Evolutionary conservation across 2,329 filamentous ascomycete genomes (phyloP).

Genomic region (Aschersonia sp.): DNA sequence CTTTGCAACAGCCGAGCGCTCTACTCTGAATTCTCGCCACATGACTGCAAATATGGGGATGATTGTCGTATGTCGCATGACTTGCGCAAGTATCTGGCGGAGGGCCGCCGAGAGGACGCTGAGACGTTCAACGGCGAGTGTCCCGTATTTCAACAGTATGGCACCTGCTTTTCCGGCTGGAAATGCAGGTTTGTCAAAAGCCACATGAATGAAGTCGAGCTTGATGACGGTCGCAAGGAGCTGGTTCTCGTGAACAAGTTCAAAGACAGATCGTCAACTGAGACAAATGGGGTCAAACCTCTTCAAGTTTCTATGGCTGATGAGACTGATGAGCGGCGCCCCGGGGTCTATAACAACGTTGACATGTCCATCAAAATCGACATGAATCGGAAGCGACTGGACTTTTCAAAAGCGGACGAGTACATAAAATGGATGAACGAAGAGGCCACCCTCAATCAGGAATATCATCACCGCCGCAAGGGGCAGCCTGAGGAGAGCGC

Average conservation of each 20-base stretch:
- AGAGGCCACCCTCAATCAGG: conserved; percentile 29
- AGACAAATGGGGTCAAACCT: conserved; percentile 1
- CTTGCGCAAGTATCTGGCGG: conserved; percentile 67
- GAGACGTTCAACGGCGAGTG: conserved; percentile 64
- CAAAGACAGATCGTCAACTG: conserved; percentile 4
- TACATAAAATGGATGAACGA: conserved; percentile 68
- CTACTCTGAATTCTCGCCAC: conserved; percentile 68
- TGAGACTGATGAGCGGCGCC: conserved; percentile 31
- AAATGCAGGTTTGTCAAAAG: conserved; percentile 84
- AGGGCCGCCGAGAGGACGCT: conserved; percentile 70
- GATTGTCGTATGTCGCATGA: conserved; percentile 75
- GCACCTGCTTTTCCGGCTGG: conserved; percentile 74
- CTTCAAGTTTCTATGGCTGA: conserved; percentile 12
- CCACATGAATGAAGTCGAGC: conserved; percentile 69
- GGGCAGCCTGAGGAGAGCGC: conserved; percentile 28
- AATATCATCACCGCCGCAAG: conserved; percentile 24
- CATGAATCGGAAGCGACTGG: conserved; percentile 56
- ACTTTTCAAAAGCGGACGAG: conserved; percentile 58
- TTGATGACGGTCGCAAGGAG: conserved; percentile 69
- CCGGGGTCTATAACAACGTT: conserved; percentile 64
- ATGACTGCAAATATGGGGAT: conserved; percentile 62
- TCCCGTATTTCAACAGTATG: conserved; percentile 64
- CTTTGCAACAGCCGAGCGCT: conserved; percentile 64
- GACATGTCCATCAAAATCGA: conserved; percentile 55
- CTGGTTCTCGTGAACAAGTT: conserved; percentile 48